Evolutionary conservation across 768 basidiomycete species (phyloP).

Genomic region (Saitozyma sp.): DNA sequence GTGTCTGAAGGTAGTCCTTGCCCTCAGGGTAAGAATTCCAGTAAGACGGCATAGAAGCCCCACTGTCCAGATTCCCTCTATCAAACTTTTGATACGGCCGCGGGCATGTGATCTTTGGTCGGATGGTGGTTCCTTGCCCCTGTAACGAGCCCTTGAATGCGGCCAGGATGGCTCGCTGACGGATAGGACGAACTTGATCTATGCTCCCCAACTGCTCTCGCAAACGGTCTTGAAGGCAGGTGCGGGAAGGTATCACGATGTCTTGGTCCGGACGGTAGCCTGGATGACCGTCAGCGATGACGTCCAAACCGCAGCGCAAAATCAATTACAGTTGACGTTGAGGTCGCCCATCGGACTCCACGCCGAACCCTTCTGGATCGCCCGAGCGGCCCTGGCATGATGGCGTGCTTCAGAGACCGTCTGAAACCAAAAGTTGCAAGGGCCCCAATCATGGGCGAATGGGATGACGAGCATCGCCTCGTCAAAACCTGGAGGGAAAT

Average conservation of each 20-base stretch:
- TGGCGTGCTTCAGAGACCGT: constrained; percentile 21
- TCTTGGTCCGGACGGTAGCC: constrained; percentile 29
- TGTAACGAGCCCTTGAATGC: constrained; percentile 37
- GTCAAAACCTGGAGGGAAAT: constrained; percentile 21
- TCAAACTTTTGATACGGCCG: constrained; percentile 7
- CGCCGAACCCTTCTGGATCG: constrained; percentile 3
- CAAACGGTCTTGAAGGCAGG: constrained; percentile 34
- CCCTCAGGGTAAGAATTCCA: constrained; percentile 10
- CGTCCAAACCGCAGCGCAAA: too few relatives aligned
- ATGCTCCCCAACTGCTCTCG: constrained; percentile 28
- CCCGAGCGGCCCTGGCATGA: constrained; percentile 2
- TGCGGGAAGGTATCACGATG: constrained; percentile 42
- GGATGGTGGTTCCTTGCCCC: constrained; percentile 34
- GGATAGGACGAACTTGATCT: constrained; percentile 23
- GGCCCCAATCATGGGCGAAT: constrained; percentile 32
- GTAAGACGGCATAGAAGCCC: too few relatives aligned
- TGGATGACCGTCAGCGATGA: too few relatives aligned
- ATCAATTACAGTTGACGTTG: too few relatives aligned
- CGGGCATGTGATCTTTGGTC: constrained; percentile 23
- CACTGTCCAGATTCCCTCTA: background rate
- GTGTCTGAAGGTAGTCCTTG: constrained; percentile 26
- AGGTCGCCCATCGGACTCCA: constrained; percentile 14
- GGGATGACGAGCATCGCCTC: constrained; percentile 18
- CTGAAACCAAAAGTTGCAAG: constrained; percentile 18
- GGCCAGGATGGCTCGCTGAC: constrained; percentile 27